Base-by-base conservation (phyloP, 768 basidiomycete genomes). In the Leccinum disarticulatum region DNA sequence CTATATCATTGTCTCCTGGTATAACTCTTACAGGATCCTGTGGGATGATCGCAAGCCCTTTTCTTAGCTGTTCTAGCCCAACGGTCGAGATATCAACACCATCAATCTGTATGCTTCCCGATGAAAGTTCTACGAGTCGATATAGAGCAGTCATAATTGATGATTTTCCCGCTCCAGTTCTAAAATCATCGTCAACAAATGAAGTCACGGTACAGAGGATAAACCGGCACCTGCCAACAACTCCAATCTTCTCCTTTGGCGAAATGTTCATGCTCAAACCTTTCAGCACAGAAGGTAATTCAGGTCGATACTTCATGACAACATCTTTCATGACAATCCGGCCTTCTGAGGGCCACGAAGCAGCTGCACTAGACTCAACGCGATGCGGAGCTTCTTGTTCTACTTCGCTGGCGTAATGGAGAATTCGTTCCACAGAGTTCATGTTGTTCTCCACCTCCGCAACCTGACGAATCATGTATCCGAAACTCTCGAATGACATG, bases 401-500 rank as follows among this genome's bases (percentile, higher is more conserved):
- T n/a, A 97, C 78, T 27, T 85, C 81, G 25, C 82, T 82, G 46
- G 88, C 86, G 66, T 97, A 97, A 69, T 93, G 83, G 4, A 93
- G 76, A n/a, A 98, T 79, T 27, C 95, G 87, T 70, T 92, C 90
- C 8, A 91, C 89, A n/a, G 86, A 85, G 70, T 93, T 93, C 91
- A 95, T 94, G 72, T 95, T 83, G 72, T 97, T 96, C 73, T 96
- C 93, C 10, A 95, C 87, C 70, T 95, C 93, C 3, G 90, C 87
- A 47, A 79, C 81, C 73, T 91, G 89, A 8, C 88, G 85, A 47
- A 90, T 83, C 73, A 90, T 80, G 86, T 85, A 91, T 19, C 84
- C 84, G 64, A 92, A 90, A 0, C 79, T 64, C 85, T 87, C 28
- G 31, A 47, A 35, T 36, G 47, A 27, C 10, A 27, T 3, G 36